phyloP scores from a whole-genome alignment of 371 early-diverging fungal species.

The Apophysomyces ossiformis region DNA sequence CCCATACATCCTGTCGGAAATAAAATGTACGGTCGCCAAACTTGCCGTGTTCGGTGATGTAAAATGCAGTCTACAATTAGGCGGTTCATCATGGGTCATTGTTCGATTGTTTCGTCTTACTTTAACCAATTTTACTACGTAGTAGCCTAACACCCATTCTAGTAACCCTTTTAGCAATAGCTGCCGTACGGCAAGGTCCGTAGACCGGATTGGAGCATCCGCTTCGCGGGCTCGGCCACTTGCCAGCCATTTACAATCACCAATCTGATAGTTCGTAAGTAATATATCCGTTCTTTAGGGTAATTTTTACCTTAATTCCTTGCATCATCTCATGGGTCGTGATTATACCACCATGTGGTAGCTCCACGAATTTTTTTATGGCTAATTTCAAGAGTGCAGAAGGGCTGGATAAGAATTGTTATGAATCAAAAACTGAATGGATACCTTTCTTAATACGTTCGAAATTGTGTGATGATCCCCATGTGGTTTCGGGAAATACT shows the following conservation, averaged over 20 bases:
- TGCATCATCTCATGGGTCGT: neutral
- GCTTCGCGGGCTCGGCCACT: neutral
- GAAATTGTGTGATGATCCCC: constrained; percentile 59
- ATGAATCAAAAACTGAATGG: too few species aligned
- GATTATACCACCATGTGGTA: neutral
- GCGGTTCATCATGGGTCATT: neutral
- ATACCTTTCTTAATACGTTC: constrained; percentile 48
- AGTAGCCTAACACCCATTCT: neutral
- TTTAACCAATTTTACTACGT: neutral
- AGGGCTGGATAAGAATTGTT: too few species aligned
- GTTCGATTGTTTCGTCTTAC: neutral
- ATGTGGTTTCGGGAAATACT: constrained; percentile 57
- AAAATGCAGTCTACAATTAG: constrained; percentile 62
- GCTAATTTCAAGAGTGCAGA: neutral
- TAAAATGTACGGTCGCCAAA: constrained; percentile 66
- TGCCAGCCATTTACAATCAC: constrained; percentile 1
- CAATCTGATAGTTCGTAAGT: neutral
- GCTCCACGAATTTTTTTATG: neutral
- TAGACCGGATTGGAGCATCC: neutral
- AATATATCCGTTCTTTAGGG: too few species aligned
- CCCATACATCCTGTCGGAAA: constrained; percentile 84
- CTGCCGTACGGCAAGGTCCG: neutral
- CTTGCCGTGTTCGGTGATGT: constrained; percentile 71
- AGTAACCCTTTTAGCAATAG: neutral
- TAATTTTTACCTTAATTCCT: neutral